These are phyloP conservation scores for Evernia prunastri DNA, from an alignment of 495 filamentous ascomycete genomes.

Conservation along the genomic window DNA sequence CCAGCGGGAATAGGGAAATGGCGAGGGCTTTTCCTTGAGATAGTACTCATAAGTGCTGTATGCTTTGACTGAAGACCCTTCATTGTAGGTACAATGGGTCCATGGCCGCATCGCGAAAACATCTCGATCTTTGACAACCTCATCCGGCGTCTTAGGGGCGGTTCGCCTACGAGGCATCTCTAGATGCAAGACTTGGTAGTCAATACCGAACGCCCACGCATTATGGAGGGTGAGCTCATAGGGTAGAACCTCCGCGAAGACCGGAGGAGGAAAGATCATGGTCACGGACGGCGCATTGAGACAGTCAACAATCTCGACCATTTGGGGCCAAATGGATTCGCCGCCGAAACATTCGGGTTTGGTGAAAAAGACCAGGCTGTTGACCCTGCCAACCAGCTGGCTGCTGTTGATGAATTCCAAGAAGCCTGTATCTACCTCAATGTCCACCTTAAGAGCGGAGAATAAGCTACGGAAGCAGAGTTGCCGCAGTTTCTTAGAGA, in stretches of 20 bases:
- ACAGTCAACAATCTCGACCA: not conserved
- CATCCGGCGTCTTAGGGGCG: not conserved
- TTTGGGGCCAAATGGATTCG: not conserved
- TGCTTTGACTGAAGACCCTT: slow-evolving; percentile 13
- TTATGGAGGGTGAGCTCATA: slow-evolving; percentile 4
- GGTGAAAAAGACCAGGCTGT: not conserved
- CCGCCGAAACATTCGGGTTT: not conserved
- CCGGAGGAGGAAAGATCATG: not conserved
- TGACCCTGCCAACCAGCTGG: not conserved
- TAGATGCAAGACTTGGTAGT: slow-evolving; percentile 17
- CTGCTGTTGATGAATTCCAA: not conserved
- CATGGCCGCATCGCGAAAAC: slow-evolving; percentile 8
- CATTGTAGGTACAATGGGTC: slow-evolving; percentile 13
- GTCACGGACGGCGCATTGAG: not conserved
- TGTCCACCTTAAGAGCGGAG: not conserved
- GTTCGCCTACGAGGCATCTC: not conserved
- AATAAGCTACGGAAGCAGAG: not conserved
- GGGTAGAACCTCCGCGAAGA: slow-evolving; percentile 8
- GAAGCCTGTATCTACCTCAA: not conserved
- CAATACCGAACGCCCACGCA: slow-evolving; percentile 15
- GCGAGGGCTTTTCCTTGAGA: slow-evolving; percentile 1
- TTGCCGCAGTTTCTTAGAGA: not conserved
- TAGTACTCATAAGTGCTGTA: slow-evolving; percentile 20
- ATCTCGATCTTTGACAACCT: not conserved
- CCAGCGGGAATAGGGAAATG: not conserved